These are phyloP conservation scores for Staphylotrichum longicolle DNA, from an alignment of 495 filamentous ascomycete genomes.

Conservation along the genomic window DNA sequence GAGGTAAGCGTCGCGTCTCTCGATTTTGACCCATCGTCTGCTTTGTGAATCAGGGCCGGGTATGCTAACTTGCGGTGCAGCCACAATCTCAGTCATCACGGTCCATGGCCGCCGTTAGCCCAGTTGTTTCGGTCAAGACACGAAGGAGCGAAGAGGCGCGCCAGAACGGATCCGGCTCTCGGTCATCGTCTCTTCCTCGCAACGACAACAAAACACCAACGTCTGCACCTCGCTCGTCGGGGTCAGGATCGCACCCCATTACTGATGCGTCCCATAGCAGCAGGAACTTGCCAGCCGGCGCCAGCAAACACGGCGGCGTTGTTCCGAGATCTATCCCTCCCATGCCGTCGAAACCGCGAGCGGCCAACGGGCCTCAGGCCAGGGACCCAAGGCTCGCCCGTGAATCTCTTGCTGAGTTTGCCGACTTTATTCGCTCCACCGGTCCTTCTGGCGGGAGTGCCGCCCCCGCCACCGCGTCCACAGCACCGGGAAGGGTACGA, in stretches of 20 bases:
- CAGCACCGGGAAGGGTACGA: conserved; percentile 21
- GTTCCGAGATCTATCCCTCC: conserved; percentile 33
- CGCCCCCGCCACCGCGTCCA: conserved; percentile 21
- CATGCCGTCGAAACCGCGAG: conserved; percentile 35
- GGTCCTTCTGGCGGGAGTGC: conserved; percentile 55
- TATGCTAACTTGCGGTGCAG: conserved; percentile 27
- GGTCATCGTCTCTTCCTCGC: conserved; percentile 39
- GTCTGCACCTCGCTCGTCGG: conserved; percentile 42
- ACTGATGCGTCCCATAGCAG: conserved; percentile 33
- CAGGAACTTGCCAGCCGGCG: conserved; percentile 15
- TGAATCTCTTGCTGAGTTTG: conserved; percentile 71
- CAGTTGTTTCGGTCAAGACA: conserved; percentile 34
- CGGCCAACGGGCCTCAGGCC: conserved; percentile 46
- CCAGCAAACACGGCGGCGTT: conserved; percentile 21
- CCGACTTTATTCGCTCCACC: conserved; percentile 80
- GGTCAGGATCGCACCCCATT: conserved; percentile 37
- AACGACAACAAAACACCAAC: conserved; percentile 37
- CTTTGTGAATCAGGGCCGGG: too few species aligned
- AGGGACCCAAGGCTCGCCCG: conserved; percentile 64
- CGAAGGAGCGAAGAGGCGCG: conserved; percentile 46
- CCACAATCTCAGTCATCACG: conserved; percentile 35
- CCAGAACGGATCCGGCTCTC: conserved; percentile 36
- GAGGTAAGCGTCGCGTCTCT: conserved; percentile 54
- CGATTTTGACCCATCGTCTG: too few species aligned
- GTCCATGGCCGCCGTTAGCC: conserved; percentile 37